Conservation (phyloP, 352 stramenopile genomes). For the Phytophthora foliorum region DNA sequence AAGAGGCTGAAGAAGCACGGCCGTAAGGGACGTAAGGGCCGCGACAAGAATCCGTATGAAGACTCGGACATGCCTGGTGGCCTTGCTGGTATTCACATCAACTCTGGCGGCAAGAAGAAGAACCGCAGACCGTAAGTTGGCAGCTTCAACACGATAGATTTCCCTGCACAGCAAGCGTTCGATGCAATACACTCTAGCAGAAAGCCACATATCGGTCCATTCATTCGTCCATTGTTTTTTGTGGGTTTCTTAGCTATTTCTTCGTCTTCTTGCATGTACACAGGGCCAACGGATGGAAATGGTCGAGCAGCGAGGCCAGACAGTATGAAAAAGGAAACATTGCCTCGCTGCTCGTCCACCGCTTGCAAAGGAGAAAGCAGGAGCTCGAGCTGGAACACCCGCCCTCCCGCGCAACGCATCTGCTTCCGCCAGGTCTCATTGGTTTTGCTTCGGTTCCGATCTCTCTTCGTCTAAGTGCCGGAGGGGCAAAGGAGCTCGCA, state of each 20-base stretch:
- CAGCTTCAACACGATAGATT: conserved; percentile 18
- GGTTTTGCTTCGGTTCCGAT: conserved; percentile 34
- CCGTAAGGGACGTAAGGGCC: conserved; percentile 96
- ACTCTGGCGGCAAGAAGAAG: conserved; percentile 81
- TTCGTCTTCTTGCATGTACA: conserved; percentile 40
- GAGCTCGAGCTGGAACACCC: conserved; percentile 5
- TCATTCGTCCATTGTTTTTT: conserved; percentile 51
- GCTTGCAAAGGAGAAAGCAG: conserved; percentile 29
- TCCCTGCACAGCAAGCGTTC: conserved; percentile 13
- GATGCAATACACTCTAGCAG: conserved; percentile 4
- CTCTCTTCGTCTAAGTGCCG: conserved; percentile 45
- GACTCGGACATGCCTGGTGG: conserved; percentile 79
- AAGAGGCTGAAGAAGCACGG: conserved; percentile 94
- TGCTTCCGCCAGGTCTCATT: conserved; percentile 33
- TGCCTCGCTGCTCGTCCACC: conserved; percentile 23
- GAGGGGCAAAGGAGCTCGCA: conserved; percentile 30
- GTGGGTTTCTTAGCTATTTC: conserved; percentile 43
- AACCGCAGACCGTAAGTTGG: conserved; percentile 53
- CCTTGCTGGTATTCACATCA: conserved; percentile 67
- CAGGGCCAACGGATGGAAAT: conserved; percentile 31
- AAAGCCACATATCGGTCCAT: conserved; percentile 28
- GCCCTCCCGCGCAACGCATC: conserved; percentile 24
- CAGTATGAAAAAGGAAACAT: conserved; percentile 49
- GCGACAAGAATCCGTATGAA: conserved; percentile 98
- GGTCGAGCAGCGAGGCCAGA: conserved; percentile 27